These are phyloP conservation scores for Geosmithia morbida DNA, from an alignment of 2,329 filamentous ascomycete species.

Conservation along the genomic window DNA sequence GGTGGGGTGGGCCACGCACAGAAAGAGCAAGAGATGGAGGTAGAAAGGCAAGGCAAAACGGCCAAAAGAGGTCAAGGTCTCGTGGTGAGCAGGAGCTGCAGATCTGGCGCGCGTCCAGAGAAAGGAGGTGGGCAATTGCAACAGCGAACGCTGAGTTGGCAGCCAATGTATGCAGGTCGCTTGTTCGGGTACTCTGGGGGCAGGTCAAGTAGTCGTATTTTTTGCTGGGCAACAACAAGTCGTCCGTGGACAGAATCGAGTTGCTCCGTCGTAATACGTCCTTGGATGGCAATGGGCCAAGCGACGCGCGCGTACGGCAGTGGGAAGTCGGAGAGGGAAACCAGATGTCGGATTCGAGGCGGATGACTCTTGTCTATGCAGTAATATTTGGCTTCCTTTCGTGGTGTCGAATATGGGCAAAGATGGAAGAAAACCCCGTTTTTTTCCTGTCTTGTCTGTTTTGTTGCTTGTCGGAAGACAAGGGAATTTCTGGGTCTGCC, in stretches of 20 bases:
- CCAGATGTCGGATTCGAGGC: not conserved
- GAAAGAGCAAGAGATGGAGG: no score
- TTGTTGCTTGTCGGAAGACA: not conserved
- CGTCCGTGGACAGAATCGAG: not conserved
- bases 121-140: conserved; percentile 7
- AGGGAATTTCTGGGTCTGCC: not conserved
- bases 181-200: conserved; percentile 11
- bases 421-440: not conserved
- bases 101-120: conserved; percentile 4
- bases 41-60: no score
- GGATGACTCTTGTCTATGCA: not conserved
- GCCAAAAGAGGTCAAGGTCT: not conserved
- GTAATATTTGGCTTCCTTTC: not conserved
- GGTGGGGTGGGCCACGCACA: conserved; percentile 7
- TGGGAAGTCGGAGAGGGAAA: not conserved
- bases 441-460: not conserved
- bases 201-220: not conserved
- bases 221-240: not conserved
- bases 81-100: conserved; percentile 4
- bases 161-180: conserved; percentile 16
- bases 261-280: not conserved
- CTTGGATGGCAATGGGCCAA: not conserved
- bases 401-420: not conserved
- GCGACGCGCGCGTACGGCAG: not conserved
- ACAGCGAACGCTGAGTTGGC: conserved; percentile 8